These are phyloP conservation scores for Boletus sp. DNA, from an alignment of 768 basidiomycete genomes.

Conservation along the genomic window DNA sequence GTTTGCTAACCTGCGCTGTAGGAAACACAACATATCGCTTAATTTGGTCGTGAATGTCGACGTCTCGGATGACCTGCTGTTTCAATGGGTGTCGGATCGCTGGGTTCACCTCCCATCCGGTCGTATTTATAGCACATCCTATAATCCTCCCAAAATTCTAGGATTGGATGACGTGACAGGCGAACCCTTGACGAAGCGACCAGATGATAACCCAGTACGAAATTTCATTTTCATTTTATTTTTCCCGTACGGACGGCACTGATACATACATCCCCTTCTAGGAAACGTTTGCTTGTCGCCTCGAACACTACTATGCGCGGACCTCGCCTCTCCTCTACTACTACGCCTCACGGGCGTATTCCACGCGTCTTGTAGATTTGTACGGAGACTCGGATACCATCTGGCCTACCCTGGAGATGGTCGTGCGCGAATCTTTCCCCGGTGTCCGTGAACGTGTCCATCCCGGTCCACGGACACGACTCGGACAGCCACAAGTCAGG, in stretches of 20 bases:
- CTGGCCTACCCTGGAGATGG: slow-evolving; percentile 72
- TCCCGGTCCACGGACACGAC: slow-evolving; percentile 10
- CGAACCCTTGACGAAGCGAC: slow-evolving; percentile 73
- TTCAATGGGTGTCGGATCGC: slow-evolving; percentile 78
- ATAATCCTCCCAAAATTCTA: slow-evolving; percentile 74
- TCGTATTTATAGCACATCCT: slow-evolving; percentile 81
- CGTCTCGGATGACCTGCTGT: slow-evolving; percentile 77
- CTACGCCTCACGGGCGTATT: slow-evolving; percentile 46
- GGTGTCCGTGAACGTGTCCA: slow-evolving; percentile 47
- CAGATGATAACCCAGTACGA: slow-evolving; percentile 83
- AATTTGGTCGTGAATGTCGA: slow-evolving; percentile 81
- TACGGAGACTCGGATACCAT: slow-evolving; percentile 73
- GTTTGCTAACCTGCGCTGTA: slow-evolving; percentile 25
- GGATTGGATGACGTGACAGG: slow-evolving; percentile 85
- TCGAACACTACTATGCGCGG: slow-evolving; percentile 70
- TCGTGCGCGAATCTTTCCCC: slow-evolving; percentile 55
- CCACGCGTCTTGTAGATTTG: slow-evolving; percentile 52
- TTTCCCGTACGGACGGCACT: neutral
- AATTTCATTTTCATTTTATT: neutral
- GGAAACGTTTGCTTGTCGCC: slow-evolving; percentile 75
- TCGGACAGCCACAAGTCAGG: slow-evolving; percentile 18
- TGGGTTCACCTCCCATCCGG: slow-evolving; percentile 86
- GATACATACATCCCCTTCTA: slow-evolving; percentile 28
- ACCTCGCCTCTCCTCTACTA: slow-evolving; percentile 81
- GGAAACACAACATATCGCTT: slow-evolving; percentile 60